Base-by-base conservation (phyloP, 2,329 filamentous ascomycete species). In the Penicillium sp. region DNA sequence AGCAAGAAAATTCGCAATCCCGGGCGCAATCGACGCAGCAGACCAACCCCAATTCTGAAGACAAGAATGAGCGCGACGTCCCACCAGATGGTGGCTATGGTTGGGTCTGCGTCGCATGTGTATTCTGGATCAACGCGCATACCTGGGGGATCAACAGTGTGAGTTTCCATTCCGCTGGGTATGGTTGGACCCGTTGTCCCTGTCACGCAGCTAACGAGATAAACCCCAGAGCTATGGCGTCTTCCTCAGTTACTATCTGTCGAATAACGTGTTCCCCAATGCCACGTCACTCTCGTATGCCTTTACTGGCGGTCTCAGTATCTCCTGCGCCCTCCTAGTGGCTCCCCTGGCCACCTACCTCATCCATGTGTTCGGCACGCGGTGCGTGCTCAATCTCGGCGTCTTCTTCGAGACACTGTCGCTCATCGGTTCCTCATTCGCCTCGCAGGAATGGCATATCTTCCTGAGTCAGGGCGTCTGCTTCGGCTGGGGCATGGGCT, bases 101-200 rank as follows among this genome's bases (percentile, higher is more conserved):
- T 44, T 82, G 79, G 78, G 72, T 80, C 15, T 79, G 80, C 38
- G 74, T 79, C n/a, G 54, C 68, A 2, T 73, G 70, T 26, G 68
- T 75, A 46, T 72, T 75, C 35, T 62, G 79, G 46, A 75, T 85
- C 41, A 86, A 85, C 57, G 79, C 75, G 6, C 83, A 87, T 57
- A 87, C 84, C 1, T 88, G 84, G 84, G 84, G 84, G 6, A 68
- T 88, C 45, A 88, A 87, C 59, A 80, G 77, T 40, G 76, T 79
- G 50, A 41, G 74, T 53, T 14, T 11, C n/a, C 29, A 28, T 29
- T 36, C 28, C 13, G 30, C n/a, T 34, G 25, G 15, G 8, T 13
- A 13, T 26, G 11, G 9, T 15, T 4, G 13, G 17, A 25, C 16
- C 7, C 13, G 7, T n/a, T n/a, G n/a, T n/a, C n/a, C n/a, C n/a